These are phyloP conservation scores for Dioszegia hungarica DNA, from an alignment of 768 basidiomycete genomes.

Conservation along the genomic window DNA sequence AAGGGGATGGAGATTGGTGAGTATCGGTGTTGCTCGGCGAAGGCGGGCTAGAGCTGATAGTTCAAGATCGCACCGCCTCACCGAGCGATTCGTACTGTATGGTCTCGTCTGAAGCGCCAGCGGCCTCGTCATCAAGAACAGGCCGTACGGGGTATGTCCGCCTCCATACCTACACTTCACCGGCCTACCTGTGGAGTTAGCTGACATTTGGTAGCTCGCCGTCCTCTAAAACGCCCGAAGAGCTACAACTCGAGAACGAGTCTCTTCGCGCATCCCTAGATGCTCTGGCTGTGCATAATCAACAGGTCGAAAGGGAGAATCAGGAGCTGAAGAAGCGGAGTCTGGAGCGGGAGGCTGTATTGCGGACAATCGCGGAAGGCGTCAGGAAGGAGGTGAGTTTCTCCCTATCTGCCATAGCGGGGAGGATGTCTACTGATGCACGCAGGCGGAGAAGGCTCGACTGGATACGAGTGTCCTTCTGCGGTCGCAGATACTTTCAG, in stretches of 20 bases:
- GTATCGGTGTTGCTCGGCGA: neutral
- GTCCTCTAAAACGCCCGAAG: conserved; percentile 41
- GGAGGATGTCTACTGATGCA: neutral
- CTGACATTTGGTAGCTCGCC: neutral
- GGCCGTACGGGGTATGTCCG: neutral
- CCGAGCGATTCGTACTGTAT: conserved; percentile 30
- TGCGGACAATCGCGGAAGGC: conserved; percentile 34
- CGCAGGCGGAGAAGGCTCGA: conserved; percentile 1
- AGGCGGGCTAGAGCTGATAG: neutral
- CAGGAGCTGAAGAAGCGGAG: conserved; percentile 15
- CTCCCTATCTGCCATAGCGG: neutral
- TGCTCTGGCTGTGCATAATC: conserved; percentile 34
- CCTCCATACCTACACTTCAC: neutral
- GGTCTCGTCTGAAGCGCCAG: neutral
- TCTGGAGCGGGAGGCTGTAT: conserved; percentile 33
- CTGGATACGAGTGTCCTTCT: neutral
- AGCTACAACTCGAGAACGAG: conserved; percentile 43
- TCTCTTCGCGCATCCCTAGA: conserved; percentile 41
- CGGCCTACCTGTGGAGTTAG: neutral
- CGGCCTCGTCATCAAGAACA: neutral
- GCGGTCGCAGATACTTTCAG: neutral
- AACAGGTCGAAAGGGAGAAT: conserved; percentile 33
- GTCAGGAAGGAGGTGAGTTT: conserved; percentile 38
- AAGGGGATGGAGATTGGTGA: neutral
- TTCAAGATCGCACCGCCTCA: neutral